phyloP scores from a whole-genome alignment of 129 eudicot genomes.

The Dittrichia graveolens region DNA sequence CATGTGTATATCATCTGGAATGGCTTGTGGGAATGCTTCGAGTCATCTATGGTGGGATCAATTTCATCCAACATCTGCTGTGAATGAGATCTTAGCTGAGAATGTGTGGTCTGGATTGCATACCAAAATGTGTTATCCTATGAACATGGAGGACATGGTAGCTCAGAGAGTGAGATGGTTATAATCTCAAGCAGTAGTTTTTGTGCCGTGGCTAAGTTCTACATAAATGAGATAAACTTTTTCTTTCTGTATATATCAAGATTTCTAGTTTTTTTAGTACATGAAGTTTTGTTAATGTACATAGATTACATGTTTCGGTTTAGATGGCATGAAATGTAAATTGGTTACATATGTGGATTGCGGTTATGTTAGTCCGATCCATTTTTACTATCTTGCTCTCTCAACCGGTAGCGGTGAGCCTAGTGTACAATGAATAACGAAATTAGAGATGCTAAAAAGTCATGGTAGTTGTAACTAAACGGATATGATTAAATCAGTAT shows the following conservation, averaged over 20 bases:
- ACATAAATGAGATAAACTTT: conserved; percentile 1
- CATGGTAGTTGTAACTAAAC: too few species aligned
- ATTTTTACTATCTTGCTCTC: not conserved
- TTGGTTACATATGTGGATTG: not conserved
- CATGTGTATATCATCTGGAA: conserved; percentile 73
- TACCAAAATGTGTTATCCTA: conserved; percentile 77
- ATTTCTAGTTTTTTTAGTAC: not conserved
- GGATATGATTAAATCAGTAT: too few species aligned
- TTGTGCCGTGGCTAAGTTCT: conserved; percentile 14
- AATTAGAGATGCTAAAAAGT: too few species aligned
- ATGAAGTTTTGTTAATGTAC: not conserved
- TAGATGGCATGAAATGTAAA: conserved; percentile 23
- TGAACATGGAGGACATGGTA: conserved; percentile 75
- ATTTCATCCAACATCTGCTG: conserved; percentile 90
- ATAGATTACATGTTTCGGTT: conserved; percentile 1
- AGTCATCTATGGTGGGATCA: conserved; percentile 97
- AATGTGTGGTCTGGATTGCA: conserved; percentile 92
- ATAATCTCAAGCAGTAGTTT: conserved; percentile 25
- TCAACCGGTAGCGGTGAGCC: too few species aligned
- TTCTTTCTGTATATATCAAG: conserved; percentile 6
- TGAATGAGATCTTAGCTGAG: conserved; percentile 68
- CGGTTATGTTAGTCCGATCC: not conserved
- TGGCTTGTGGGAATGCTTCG: conserved; percentile 85
- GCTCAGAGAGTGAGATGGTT: conserved; percentile 26
- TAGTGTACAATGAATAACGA: too few species aligned